Evolutionary conservation across 2,329 filamentous ascomycete species (phyloP), one percentile per base, ranked within the genome.

Genomic region (Hypoxylon sp.): DNA sequence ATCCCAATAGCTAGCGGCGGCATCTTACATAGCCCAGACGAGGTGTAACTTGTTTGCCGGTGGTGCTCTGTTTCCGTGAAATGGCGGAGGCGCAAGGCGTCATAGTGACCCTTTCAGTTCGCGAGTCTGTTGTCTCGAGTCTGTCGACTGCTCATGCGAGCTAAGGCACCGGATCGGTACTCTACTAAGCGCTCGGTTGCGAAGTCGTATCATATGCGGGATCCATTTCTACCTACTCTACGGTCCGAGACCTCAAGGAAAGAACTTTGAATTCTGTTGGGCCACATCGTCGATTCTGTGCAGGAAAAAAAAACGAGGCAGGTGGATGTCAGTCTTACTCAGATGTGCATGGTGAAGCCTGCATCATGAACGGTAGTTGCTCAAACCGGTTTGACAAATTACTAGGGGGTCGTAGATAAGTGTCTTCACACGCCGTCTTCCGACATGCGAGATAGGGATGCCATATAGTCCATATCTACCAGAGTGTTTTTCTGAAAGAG

Each of bases 41-140:
- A 70, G 57, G 66, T 65, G 66, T 66, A 63, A 67, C 63, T 62
- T 44, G 27, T 40, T 62, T 66, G 56, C 60, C 54, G 56, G 59
- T 20, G 30, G 20, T n/a, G 51, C 35, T 56, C 33, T 51, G 30
- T 46, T 64, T 64, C 48, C 53, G 53, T 37, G 37, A 40, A 37
- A 53, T 51, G 22, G 48, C 44, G 46, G 57, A 35, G 44, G 35
- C 42, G 60, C 56, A 57, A 53, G 42, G 49, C 46, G 42, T 59
- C 22, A 44, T 50, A 50, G 22, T 50, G 22, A n/a, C 27, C 25
- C 22, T 50, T 50, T 30, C 14, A 50, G 17, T 44, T 44, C 6
- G 40, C 35, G 35, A 57, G 57, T 65, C 42, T 60, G 3, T 44
- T 67, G 55, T 61, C 64, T 67, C 60, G 50, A 64, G 67, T 14